These are phyloP conservation scores for Panus rudis DNA, from an alignment of 768 basidiomycete genomes.

Conservation along the genomic window DNA sequence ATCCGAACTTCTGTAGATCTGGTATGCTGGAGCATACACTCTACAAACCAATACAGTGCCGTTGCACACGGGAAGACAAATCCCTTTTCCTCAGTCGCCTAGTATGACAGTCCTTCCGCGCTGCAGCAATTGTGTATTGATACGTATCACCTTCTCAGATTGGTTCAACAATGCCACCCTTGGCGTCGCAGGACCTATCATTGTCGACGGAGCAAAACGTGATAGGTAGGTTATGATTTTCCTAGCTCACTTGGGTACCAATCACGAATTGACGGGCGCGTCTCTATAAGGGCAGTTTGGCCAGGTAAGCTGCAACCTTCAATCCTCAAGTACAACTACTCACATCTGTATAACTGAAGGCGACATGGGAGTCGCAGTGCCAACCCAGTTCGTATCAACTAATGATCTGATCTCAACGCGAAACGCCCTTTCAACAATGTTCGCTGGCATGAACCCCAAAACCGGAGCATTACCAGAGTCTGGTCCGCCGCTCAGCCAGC, in stretches of 20 bases:
- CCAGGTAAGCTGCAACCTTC: conserved; percentile 30
- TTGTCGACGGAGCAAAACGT: conserved; percentile 56
- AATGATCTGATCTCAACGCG: conserved; percentile 49
- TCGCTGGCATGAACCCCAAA: conserved; percentile 40
- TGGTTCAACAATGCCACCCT: conserved; percentile 52
- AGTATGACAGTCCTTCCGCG: too few species aligned
- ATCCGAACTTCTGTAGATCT: conserved; percentile 27
- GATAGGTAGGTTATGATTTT: conserved; percentile 32
- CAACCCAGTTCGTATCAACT: conserved; percentile 54
- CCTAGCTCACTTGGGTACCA: conserved; percentile 8
- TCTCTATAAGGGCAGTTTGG: conserved; percentile 42
- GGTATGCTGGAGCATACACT: conserved; percentile 58
- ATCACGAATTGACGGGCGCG: conserved; percentile 12
- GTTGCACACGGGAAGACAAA: conserved; percentile 41
- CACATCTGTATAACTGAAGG: conserved; percentile 23
- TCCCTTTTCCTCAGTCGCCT: too few species aligned
- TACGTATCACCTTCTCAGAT: conserved; percentile 20
- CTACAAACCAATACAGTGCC: conserved; percentile 52
- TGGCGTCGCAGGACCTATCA: conserved; percentile 52
- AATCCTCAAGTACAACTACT: not conserved
- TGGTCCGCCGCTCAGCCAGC: conserved; percentile 37
- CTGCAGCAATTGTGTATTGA: too few species aligned
- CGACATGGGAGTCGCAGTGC: conserved; percentile 59
- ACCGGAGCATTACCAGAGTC: conserved; percentile 54
- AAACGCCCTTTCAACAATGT: conserved; percentile 55